Percentiles rank a stretch among this genome's conserved stretches.
Evolutionary conservation across 2,329 filamentous ascomycete species (phyloP).

Genomic region (Alternaria longipes): DNA sequence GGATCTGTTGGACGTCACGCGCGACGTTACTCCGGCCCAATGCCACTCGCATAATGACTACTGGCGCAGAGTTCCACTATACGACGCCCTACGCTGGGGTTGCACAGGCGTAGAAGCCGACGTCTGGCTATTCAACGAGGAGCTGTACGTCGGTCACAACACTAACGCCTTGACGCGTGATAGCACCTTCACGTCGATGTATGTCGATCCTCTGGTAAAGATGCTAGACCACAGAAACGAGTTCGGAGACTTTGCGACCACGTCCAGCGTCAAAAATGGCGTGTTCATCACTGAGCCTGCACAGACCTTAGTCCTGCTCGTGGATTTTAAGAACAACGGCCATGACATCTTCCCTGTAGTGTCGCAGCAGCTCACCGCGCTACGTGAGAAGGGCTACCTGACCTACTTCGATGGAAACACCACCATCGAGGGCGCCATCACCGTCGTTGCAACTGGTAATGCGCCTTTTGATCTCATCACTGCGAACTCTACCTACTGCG

Average conservation of each 20-base stretch:
- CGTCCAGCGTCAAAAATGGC: slow-evolving; percentile 51
- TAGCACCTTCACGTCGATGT: slow-evolving; percentile 61
- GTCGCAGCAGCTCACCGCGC: slow-evolving; percentile 54
- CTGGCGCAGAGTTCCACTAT: slow-evolving; percentile 64
- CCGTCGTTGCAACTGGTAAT: slow-evolving; percentile 64
- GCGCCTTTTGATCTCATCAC: slow-evolving; percentile 60
- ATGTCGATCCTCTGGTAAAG: slow-evolving; percentile 61
- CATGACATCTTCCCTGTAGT: slow-evolving; percentile 49
- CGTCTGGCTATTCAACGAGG: slow-evolving; percentile 63
- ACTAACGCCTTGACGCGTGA: slow-evolving; percentile 56
- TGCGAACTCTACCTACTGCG: slow-evolving; percentile 59
- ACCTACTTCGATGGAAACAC: slow-evolving; percentile 60
- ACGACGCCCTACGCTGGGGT: slow-evolving; percentile 63
- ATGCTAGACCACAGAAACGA: slow-evolving; percentile 62
- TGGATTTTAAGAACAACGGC: slow-evolving; percentile 60
- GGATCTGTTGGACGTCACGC: slow-evolving; percentile 59
- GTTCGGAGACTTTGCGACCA: slow-evolving; percentile 45
- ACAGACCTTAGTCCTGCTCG: slow-evolving; percentile 61
- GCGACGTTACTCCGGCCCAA: slow-evolving; percentile 59
- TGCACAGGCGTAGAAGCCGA: slow-evolving; percentile 67
- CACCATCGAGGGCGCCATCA: slow-evolving; percentile 56
- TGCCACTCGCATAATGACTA: slow-evolving; percentile 70
- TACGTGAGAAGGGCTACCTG: slow-evolving; percentile 61
- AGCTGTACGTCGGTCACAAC: slow-evolving; percentile 66
- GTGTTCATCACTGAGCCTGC: slow-evolving; percentile 61